phyloP scores from a whole-genome alignment of 768 basidiomycete genomes.

The Solioccasus polychromus region DNA sequence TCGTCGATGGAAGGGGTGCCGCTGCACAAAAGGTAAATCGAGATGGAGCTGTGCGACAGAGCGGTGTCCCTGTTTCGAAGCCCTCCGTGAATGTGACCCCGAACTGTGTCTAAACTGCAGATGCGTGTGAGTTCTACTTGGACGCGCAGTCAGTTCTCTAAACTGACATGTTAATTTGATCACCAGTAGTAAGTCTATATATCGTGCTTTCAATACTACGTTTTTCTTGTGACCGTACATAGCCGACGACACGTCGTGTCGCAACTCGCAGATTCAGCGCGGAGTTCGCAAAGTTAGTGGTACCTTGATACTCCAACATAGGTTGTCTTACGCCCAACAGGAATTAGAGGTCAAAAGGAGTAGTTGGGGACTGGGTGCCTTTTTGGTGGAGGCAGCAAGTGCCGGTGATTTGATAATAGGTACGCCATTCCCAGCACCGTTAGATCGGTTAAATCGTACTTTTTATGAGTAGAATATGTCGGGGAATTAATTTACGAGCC shows the following conservation, averaged over 20 bases:
- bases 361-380: slow-evolving; percentile 54
- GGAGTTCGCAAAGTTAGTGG: slow-evolving; percentile 41
- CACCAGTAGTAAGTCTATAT: slow-evolving; percentile 23
- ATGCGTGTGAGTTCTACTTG: slow-evolving; percentile 39
- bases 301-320: not conserved
- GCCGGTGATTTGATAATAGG: slow-evolving; percentile 50
- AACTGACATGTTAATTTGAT: not conserved
- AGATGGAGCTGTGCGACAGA: slow-evolving; percentile 34
- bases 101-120: slow-evolving; percentile 55
- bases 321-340: slow-evolving; percentile 26
- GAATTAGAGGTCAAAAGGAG: slow-evolving; percentile 41
- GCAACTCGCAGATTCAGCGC: slow-evolving; percentile 49
- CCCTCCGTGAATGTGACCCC: slow-evolving; percentile 65
- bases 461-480: slow-evolving; percentile 50
- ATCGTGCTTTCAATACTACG: not conserved
- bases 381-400: slow-evolving; percentile 42
- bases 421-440: not conserved
- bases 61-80: slow-evolving; percentile 51
- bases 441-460: not conserved
- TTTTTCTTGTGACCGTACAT: not conserved
- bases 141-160: not conserved
- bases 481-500: slow-evolving; percentile 57
- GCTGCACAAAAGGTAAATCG: slow-evolving; percentile 35
- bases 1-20: slow-evolving; percentile 57
- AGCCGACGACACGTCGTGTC: slow-evolving; percentile 38